Conservation (phyloP, 805 yeast genomes). For the Soucietia sequanensis region DNA sequence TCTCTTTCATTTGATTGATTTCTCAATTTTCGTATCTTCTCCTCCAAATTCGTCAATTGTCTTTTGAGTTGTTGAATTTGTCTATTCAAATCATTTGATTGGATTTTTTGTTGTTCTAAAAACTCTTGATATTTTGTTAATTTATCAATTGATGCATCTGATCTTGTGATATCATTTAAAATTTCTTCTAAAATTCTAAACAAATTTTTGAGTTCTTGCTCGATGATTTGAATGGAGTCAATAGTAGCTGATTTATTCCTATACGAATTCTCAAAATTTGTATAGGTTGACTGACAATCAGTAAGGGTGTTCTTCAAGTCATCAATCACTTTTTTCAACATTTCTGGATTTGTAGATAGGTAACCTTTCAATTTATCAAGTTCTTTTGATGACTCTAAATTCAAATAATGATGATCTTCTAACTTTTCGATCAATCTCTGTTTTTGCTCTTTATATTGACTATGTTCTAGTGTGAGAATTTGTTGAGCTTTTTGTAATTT, state of each 20-base stretch:
- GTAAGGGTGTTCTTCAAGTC: conserved; percentile 49
- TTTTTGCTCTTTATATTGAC: conserved; percentile 63
- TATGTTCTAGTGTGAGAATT: conserved; percentile 57
- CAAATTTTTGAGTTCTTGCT: conserved; percentile 40
- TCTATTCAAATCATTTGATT: conserved; percentile 40
- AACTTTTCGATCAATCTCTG: conserved; percentile 53
- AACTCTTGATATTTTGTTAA: conserved; percentile 39
- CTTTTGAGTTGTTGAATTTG: conserved; percentile 46
- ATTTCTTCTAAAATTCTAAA: conserved; percentile 53
- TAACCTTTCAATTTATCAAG: conserved; percentile 60
- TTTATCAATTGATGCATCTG: conserved; percentile 40
- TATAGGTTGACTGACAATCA: conserved; percentile 24
- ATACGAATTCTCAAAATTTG: conserved; percentile 40
- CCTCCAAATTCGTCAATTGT: conserved; percentile 49
- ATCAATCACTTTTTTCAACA: conserved; percentile 49
- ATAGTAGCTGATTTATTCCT: conserved; percentile 53
- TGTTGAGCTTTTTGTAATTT: conserved; percentile 63
- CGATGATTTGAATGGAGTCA: conserved; percentile 52
- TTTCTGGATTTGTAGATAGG: conserved; percentile 58
- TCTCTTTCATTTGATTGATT: conserved; percentile 47
- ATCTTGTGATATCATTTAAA: conserved; percentile 42
- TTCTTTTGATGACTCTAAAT: conserved; percentile 56
- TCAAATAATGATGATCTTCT: conserved; percentile 58
- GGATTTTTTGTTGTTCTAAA: conserved; percentile 35
- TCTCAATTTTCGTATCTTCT: conserved; percentile 44